Percentiles rank a stretch among this genome's conserved stretches.
Evolutionary conservation across 805 yeast species (phyloP).

Genomic region (Candida gorgasii): DNA sequence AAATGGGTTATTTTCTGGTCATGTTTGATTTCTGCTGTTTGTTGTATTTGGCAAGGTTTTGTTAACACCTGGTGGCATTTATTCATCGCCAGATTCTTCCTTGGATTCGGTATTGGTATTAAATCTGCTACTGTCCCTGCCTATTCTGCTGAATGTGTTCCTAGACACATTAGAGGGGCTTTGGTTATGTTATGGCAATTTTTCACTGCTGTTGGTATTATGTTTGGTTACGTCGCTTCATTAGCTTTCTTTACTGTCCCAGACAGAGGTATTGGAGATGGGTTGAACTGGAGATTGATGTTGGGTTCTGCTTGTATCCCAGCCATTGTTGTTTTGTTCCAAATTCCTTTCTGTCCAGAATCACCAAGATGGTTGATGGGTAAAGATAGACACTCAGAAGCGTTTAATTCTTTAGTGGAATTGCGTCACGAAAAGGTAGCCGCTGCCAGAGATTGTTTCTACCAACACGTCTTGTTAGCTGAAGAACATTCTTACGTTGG

Average conservation of each 20-base stretch:
- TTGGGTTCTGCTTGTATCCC: conserved; percentile 60
- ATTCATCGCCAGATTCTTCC: conserved; percentile 56
- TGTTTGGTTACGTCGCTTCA: conserved; percentile 62
- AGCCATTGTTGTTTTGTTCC: conserved; percentile 54
- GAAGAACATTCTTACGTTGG: conserved; percentile 58
- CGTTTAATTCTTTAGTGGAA: conserved; percentile 48
- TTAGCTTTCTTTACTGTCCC: conserved; percentile 61
- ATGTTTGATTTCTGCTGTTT: conserved; percentile 55
- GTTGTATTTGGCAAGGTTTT: conserved; percentile 71
- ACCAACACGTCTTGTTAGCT: conserved; percentile 55
- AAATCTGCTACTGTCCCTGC: conserved; percentile 71
- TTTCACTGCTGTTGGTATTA: conserved; percentile 73
- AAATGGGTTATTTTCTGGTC: conserved; percentile 62
- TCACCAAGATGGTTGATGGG: conserved; percentile 71
- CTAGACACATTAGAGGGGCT: conserved; percentile 61
- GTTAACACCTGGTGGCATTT: conserved; percentile 61
- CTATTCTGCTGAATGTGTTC: conserved; percentile 62
- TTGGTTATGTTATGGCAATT: conserved; percentile 73
- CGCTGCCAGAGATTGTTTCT: conserved; percentile 68
- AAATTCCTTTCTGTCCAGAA: conserved; percentile 61
- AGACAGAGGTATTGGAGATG: conserved; percentile 43
- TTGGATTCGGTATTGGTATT: conserved; percentile 68
- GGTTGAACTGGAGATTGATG: conserved; percentile 63
- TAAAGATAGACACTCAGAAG: conserved; percentile 48
- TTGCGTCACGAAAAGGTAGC: conserved; percentile 49